Evolutionary conservation across 148 eudicot genomes (phyloP).

Genomic region (Euryodendron excelsum): DNA sequence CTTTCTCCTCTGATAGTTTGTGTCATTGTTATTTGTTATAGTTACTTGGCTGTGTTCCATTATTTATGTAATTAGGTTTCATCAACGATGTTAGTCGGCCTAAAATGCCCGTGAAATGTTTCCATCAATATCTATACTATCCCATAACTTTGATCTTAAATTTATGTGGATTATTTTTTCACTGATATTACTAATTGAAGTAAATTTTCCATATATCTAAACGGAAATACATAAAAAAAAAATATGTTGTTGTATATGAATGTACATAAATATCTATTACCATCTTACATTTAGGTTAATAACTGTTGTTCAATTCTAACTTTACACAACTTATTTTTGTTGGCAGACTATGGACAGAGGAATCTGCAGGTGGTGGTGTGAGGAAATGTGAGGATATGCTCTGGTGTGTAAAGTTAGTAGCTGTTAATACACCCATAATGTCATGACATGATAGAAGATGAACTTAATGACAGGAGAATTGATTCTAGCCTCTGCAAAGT

Average conservation of each 20-base stretch:
- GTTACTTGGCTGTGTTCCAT: neutral
- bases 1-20: neutral
- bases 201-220: neutral
- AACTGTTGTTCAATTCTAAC: neutral
- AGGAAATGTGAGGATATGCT: neutral
- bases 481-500: neutral
- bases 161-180: neutral
- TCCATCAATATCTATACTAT: too few relatives aligned
- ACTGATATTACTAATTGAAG: neutral
- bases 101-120: too few relatives aligned
- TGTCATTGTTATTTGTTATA: neutral
- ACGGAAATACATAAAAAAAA: neutral
- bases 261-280: neutral
- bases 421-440: neutral
- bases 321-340: neutral
- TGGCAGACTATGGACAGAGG: neutral
- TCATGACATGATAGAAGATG: neutral
- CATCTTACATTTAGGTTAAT: neutral
- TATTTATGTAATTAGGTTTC: too few relatives aligned
- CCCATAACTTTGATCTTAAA: neutral
- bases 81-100: too few relatives aligned
- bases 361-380: constrained; percentile 5
- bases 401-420: neutral
- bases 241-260: neutral
- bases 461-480: neutral